Base-by-base conservation (phyloP, 345 rosid species). In the Pistacia vera region DNA sequence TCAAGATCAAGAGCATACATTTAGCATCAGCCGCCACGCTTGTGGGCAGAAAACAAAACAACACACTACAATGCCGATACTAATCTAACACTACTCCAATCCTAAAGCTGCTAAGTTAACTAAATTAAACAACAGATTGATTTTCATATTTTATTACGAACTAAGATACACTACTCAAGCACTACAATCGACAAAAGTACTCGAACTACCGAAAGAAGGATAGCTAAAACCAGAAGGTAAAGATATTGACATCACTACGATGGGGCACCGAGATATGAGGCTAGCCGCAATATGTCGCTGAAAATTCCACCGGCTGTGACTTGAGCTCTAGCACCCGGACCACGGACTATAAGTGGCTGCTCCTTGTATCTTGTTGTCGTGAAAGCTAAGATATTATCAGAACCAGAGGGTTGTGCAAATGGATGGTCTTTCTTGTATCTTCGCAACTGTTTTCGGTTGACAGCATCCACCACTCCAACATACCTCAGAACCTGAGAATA, bases 241-340 rank as follows among this genome's bases (percentile, higher is more conserved):
- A 33, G 22, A 49, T 8, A 71, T 56, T 30, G 11, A 17, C 22
- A 38, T 55, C 61, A 52, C 63, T 87, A 94, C 55, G 99, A 97
- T 56, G 99, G 99, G 63, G 99, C 98, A 9, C 98, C 97, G 0
- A 97, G 95, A 75, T 97, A 94, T 0, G 94, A 94, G 59, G 98
- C 98, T 0, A 97, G 92, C 59, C 92, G 91, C 77, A 94, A 66
- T 22, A 97, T 86, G 81, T 94, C 97, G 36, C 93, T 89, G 90
- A 97, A 97, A 73, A 97, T 85, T 63, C 99, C 99, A 54, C 97
- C 97, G 1, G 98, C 98, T 0, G 99, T 97, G 72, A 94, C 99
- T 84, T 97, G 91, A 30, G 98, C 99, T 51, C 98, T 97, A 8
- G 98, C 98, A 30, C 99, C 98, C 4, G 97, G 99, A 4, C 99